Evolutionary conservation across 768 basidiomycete genomes (phyloP).

Genomic region (Boletus tylopilopsis): DNA sequence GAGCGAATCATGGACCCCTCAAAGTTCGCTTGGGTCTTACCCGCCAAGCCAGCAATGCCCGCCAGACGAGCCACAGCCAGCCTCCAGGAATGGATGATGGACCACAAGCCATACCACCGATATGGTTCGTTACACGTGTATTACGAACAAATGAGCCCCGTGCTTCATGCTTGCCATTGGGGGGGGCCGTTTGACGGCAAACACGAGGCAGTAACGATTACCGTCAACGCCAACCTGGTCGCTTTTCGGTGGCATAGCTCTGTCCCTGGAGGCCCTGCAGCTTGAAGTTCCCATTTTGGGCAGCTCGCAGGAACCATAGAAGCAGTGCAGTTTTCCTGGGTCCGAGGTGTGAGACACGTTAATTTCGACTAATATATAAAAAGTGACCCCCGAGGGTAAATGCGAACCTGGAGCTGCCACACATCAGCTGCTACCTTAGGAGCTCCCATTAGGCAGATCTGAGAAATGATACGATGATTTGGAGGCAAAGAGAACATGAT

Average conservation of each 20-base stretch:
- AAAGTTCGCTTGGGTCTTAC: background rate
- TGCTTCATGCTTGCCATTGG: conserved; percentile 13
- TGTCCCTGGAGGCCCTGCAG: conserved; percentile 1
- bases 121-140: conserved; percentile 20
- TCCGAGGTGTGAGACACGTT: conserved; percentile 10
- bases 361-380: background rate
- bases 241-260: background rate
- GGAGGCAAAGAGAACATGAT: background rate
- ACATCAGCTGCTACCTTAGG: background rate
- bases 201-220: conserved; percentile 27
- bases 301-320: conserved; percentile 4
- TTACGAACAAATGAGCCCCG: conserved; percentile 15
- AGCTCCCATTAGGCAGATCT: background rate
- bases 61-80: background rate
- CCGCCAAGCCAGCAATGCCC: background rate
- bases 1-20: conserved; percentile 4
- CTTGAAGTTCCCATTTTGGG: conserved; percentile 2
- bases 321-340: conserved; percentile 10
- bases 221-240: conserved; percentile 10
- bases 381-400: background rate
- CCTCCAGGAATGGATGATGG: conserved; percentile 2
- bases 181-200: conserved; percentile 14
- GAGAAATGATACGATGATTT: background rate
- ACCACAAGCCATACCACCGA: conserved; percentile 10
- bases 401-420: conserved; percentile 1